These are phyloP conservation scores for Emmonsiellopsis sp. DNA, from an alignment of 2,329 filamentous ascomycete genomes.

Conservation along the genomic window DNA sequence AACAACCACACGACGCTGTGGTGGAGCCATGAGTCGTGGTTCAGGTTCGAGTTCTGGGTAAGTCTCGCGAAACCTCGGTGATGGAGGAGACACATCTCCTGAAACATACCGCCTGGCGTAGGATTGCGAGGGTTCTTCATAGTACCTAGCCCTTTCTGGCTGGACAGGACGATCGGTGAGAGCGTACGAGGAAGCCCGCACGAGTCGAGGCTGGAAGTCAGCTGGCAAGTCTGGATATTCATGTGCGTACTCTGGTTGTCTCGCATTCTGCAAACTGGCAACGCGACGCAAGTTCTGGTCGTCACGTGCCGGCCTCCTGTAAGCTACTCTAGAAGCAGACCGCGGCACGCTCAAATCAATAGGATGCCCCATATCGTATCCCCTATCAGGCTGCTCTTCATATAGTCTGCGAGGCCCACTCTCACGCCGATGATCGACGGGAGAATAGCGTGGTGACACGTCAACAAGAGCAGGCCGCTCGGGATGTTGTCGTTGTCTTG, in stretches of 20 bases:
- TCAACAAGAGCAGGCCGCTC: conserved; percentile 41
- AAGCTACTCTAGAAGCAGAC: conserved; percentile 30
- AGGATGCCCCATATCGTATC: conserved; percentile 18
- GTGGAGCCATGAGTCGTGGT: conserved; percentile 41
- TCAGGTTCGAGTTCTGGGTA: conserved; percentile 36
- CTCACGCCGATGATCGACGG: conserved; percentile 26
- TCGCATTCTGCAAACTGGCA: conserved; percentile 36
- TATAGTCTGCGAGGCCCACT: conserved; percentile 21
- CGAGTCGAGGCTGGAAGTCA: conserved; percentile 22
- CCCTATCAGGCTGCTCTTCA: conserved; percentile 24
- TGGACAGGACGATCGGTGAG: conserved; percentile 28
- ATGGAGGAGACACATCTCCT: conserved; percentile 27
- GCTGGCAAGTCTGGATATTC: conserved; percentile 37
- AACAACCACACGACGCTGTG: conserved; percentile 60
- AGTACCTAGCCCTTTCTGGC: conserved; percentile 27
- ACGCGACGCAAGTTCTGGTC: conserved; percentile 38
- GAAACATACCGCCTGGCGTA: conserved; percentile 25
- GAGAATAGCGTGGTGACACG: conserved; percentile 31
- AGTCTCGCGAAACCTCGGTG: conserved; percentile 28
- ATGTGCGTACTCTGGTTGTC: conserved; percentile 31
- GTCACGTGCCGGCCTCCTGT: conserved; percentile 29
- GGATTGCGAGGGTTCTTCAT: conserved; percentile 26
- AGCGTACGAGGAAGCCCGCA: conserved; percentile 31
- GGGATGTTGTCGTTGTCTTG: conserved; percentile 24
- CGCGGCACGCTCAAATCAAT: conserved; percentile 26